Evolutionary conservation across 306 rosid species (phyloP).

Genomic region (Cicer bijugum): DNA sequence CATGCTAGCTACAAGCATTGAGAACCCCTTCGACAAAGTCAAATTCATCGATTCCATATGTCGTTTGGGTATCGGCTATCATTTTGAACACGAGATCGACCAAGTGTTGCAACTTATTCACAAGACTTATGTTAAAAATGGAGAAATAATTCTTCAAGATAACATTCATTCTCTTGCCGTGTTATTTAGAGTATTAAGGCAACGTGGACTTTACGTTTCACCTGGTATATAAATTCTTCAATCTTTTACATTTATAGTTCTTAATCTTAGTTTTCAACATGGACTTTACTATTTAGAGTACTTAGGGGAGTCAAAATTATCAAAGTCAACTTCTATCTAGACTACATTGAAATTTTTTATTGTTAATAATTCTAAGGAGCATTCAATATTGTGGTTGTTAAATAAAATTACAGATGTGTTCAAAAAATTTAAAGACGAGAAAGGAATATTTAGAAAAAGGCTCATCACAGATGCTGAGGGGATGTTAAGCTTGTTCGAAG

Average conservation of each 20-base stretch:
- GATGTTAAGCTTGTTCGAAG: neutral
- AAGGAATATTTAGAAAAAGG: neutral
- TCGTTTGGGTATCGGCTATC: conserved; percentile 49
- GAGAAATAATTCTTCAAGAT: neutral
- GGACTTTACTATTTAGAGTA: no score
- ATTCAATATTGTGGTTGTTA: neutral
- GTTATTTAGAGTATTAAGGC: conserved; percentile 56
- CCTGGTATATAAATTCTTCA: conserved; percentile 27
- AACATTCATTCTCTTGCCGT: conserved; percentile 46
- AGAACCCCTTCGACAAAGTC: conserved; percentile 8
- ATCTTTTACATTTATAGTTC: no score
- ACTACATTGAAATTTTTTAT: no score
- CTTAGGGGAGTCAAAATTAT: no score
- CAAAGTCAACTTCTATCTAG: no score
- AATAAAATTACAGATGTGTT: neutral
- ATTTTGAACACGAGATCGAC: conserved; percentile 52
- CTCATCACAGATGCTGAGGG: neutral
- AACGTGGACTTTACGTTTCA: conserved; percentile 48
- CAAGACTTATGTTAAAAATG: neutral
- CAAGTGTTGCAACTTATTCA: conserved; percentile 21
- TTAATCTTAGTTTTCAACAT: no score
- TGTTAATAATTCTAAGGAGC: no score
- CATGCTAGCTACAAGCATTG: conserved; percentile 21
- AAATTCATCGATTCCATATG: conserved; percentile 53
- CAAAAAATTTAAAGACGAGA: neutral